A percentile compares a stretch with the other conserved stretches of the same genome.
These are phyloP conservation scores for Nitzschia inconspicua DNA, from an alignment of 108 stramenopile genomes.

Conservation along the genomic window DNA sequence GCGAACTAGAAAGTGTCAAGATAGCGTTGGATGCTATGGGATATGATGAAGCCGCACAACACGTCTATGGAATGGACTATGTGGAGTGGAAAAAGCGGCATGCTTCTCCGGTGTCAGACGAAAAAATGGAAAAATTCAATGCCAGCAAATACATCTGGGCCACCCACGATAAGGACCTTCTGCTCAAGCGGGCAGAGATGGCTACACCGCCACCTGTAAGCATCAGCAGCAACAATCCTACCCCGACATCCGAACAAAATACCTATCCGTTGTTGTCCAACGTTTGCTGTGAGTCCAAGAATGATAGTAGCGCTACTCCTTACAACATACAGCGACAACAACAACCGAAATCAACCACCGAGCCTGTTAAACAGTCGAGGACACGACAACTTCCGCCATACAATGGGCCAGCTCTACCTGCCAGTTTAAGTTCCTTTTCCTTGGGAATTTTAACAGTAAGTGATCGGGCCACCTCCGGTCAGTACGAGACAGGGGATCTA, in stretches of 20 bases:
- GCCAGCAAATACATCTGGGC: constrained; percentile 75
- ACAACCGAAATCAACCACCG: background rate
- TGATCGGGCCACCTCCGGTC: constrained; percentile 70
- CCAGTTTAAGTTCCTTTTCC: constrained; percentile 33
- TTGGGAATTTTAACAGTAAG: constrained; percentile 82
- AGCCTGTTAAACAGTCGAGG: background rate
- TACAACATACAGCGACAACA: background rate
- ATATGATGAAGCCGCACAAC: constrained; percentile 83
- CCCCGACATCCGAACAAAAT: background rate
- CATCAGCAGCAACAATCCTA: background rate
- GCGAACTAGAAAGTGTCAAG: background rate
- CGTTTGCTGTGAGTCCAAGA: constrained; percentile 85
- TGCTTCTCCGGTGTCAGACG: constrained; percentile 75
- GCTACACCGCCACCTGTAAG: background rate
- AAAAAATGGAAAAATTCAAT: constrained; percentile 74
- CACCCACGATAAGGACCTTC: constrained; percentile 64
- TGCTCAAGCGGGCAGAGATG: constrained; percentile 37
- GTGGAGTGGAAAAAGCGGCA: constrained; percentile 79
- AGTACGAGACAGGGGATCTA: constrained; percentile 77
- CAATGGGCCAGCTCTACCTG: constrained; percentile 28
- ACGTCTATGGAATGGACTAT: constrained; percentile 83
- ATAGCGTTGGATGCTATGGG: constrained; percentile 68
- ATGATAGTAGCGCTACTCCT: background rate
- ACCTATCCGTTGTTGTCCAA: constrained; percentile 63
- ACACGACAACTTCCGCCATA: constrained; percentile 19